Percentiles rank a stretch among this genome's conserved stretches.
Conservation (phyloP, 805 yeast genomes). For the Torulaspora quercuum region DNA sequence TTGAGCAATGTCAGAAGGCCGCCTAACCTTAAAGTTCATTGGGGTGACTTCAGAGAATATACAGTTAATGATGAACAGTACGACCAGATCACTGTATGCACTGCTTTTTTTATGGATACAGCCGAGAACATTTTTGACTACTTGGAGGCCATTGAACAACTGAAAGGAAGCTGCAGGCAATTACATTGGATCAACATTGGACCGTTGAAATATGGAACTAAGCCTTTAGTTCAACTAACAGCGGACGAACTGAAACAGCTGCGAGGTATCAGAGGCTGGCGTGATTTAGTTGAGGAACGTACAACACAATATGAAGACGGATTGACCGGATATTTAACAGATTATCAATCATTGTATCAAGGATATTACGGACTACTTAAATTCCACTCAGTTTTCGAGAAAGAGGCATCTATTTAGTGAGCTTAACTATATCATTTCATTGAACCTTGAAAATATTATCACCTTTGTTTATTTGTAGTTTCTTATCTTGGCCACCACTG, state of each 20-base stretch:
- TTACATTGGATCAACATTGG: constrained; percentile 88
- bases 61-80: constrained; percentile 31
- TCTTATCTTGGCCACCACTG: constrained; percentile 93
- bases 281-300: constrained; percentile 31
- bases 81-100: constrained; percentile 53
- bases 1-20: constrained; percentile 40
- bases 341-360: constrained; percentile 65
- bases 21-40: constrained; percentile 44
- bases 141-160: constrained; percentile 55
- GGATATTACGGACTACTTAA: constrained; percentile 67
- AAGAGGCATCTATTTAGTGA: background rate
- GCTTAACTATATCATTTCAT: constrained; percentile 1
- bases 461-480: constrained; percentile 73
- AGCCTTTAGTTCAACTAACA: constrained; percentile 70
- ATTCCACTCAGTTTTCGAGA: constrained; percentile 26
- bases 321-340: constrained; percentile 63
- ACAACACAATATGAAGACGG: constrained; percentile 35
- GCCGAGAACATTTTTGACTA: constrained; percentile 83
- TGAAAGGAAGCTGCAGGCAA: constrained; percentile 41
- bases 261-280: constrained; percentile 64
- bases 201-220: constrained; percentile 88
- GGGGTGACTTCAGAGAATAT: constrained; percentile 65
- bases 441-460: constrained; percentile 34
- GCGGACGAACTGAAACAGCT: constrained; percentile 62
- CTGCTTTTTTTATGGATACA: constrained; percentile 84